Percentiles rank a stretch among this genome's conserved stretches.
Conservation (phyloP, 1,139 yeast genomes). For the Blastobotrys indianensis region DNA sequence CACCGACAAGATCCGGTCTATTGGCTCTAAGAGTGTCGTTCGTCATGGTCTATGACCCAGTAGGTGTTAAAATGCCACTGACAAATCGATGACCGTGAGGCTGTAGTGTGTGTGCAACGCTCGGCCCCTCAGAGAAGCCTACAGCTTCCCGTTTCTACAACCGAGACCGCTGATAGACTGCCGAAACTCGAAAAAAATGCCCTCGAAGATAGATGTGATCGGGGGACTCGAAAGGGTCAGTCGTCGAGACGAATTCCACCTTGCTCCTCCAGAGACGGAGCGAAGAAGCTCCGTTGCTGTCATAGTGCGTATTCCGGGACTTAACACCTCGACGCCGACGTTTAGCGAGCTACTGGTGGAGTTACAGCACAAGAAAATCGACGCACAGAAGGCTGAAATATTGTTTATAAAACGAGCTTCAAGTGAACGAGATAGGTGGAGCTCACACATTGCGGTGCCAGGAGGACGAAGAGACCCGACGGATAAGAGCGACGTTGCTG, state of each 20-base stretch:
- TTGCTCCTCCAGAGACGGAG: conserved; percentile 15
- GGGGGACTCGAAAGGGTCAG: conserved; percentile 17
- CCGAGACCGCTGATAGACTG: neutral
- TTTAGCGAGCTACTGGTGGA: too few relatives aligned
- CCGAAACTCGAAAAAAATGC: neutral
- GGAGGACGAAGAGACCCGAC: conserved; percentile 37
- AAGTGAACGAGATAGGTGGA: conserved; percentile 37
- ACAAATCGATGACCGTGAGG: too few relatives aligned
- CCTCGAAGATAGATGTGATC: conserved; percentile 10
- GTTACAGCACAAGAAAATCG: too few relatives aligned
- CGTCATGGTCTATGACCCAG: neutral
- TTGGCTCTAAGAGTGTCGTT: conserved; percentile 12
- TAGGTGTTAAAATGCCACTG: too few relatives aligned
- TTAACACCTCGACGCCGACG: too few relatives aligned
- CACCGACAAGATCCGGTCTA: conserved; percentile 36
- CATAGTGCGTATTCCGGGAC: conserved; percentile 21
- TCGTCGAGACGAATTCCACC: conserved; percentile 16
- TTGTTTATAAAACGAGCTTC: conserved; percentile 36
- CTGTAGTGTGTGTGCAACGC: too few relatives aligned
- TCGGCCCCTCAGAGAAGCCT: too few relatives aligned
- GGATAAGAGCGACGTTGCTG: conserved; percentile 31
- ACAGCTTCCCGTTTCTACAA: neutral
- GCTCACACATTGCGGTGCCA: conserved; percentile 39
- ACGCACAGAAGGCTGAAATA: conserved; percentile 24
- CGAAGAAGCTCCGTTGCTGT: conserved; percentile 25